These are phyloP conservation scores for Bipolaris zeicola DNA, from an alignment of 2,329 filamentous ascomycete genomes.

Conservation along the genomic window DNA sequence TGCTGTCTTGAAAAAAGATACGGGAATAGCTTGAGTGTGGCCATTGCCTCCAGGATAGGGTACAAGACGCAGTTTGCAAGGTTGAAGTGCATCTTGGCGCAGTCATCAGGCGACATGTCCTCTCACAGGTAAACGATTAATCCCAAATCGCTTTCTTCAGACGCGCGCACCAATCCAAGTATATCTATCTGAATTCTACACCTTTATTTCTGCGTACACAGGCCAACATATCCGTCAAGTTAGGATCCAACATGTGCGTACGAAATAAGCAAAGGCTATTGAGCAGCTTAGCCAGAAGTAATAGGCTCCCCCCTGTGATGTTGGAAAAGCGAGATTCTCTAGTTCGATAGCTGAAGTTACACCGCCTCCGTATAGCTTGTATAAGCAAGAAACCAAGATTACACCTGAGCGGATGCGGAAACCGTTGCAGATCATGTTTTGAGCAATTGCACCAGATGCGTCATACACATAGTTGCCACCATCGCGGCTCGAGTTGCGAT, in stretches of 20 bases:
- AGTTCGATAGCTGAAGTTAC: neutral
- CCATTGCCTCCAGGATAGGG: conserved; percentile 26
- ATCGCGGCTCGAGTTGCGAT: neutral
- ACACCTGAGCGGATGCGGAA: neutral
- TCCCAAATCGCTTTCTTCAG: neutral
- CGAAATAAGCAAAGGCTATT: neutral
- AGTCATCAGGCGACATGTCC: neutral
- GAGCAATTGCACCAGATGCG: neutral
- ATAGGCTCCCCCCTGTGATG: neutral
- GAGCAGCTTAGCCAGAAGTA: neutral
- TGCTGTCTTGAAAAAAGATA: conserved; percentile 12
- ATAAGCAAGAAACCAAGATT: neutral
- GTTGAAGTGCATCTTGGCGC: conserved; percentile 23
- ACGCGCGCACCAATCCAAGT: neutral
- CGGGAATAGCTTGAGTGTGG: conserved; percentile 29
- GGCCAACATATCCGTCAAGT: neutral
- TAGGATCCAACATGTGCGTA: neutral
- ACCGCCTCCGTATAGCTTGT: neutral
- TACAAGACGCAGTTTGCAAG: conserved; percentile 20
- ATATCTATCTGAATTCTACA: neutral
- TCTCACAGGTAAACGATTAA: neutral
- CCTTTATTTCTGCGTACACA: neutral
- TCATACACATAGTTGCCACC: neutral
- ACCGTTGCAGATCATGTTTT: neutral
- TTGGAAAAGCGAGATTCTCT: neutral